phyloP scores from a whole-genome alignment of 1,139 yeast genomes.

The Diutina pseudorugosa region DNA sequence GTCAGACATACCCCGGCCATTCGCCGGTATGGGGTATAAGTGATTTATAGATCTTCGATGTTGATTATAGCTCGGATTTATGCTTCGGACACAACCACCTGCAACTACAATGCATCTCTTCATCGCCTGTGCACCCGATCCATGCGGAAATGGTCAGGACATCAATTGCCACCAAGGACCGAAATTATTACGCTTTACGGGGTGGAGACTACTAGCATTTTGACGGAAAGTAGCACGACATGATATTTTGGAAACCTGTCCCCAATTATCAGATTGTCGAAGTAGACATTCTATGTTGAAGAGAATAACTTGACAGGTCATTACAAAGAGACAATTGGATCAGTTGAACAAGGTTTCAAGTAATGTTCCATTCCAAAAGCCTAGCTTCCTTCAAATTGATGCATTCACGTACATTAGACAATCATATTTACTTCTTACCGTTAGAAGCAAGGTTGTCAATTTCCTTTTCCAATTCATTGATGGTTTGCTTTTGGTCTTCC shows the following conservation, averaged over 20 bases:
- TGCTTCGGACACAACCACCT: neutral
- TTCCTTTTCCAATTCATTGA: slow-evolving; percentile 29
- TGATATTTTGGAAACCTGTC: too few relatives aligned
- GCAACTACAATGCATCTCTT: neutral
- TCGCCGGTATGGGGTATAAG: too few relatives aligned
- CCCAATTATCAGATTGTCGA: too few relatives aligned
- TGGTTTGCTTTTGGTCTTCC: slow-evolving; percentile 32
- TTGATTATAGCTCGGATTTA: neutral
- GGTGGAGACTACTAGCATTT: too few relatives aligned
- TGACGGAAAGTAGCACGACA: too few relatives aligned
- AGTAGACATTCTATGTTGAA: too few relatives aligned
- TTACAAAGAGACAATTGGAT: too few relatives aligned
- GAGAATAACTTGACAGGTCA: too few relatives aligned
- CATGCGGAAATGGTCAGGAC: neutral
- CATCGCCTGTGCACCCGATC: neutral
- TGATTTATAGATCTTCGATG: neutral
- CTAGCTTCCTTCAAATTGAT: neutral
- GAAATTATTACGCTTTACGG: too few relatives aligned
- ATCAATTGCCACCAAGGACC: neutral
- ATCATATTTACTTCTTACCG: slow-evolving; percentile 17
- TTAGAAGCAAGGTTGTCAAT: slow-evolving; percentile 15
- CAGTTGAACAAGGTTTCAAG: too few relatives aligned
- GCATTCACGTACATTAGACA: neutral
- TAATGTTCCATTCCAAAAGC: too few relatives aligned
- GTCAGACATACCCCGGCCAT: neutral